These are phyloP conservation scores for Apiotrichum montevideense DNA, from an alignment of 1,284 basidiomycete genomes.

Conservation along the genomic window DNA sequence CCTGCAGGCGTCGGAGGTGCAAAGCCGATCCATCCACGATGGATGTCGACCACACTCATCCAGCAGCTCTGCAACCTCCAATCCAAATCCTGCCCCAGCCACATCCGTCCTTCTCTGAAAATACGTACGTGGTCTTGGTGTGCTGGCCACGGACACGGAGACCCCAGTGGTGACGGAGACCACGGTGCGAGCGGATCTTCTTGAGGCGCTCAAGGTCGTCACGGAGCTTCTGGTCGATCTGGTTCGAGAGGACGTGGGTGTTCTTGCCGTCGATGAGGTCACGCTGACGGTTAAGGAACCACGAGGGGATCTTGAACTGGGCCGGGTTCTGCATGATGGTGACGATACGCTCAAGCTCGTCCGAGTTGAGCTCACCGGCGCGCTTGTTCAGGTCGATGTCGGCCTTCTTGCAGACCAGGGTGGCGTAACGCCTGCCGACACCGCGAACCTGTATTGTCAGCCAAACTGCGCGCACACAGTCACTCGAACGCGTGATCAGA, in stretches of 20 bases:
- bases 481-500: too few relatives aligned
- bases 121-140: conserved; percentile 84
- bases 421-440: conserved; percentile 97
- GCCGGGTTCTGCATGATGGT: conserved; percentile 99
- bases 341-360: conserved; percentile 97
- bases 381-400: conserved; percentile 99
- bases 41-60: too few relatives aligned
- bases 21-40: too few relatives aligned
- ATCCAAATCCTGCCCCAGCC: background rate
- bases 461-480: too few relatives aligned
- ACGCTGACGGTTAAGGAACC: conserved; percentile 99
- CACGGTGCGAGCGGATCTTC: conserved; percentile 99
- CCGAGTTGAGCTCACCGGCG: conserved; percentile 89
- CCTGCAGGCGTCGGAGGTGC: too few relatives aligned
- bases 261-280: conserved; percentile 98
- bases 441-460: conserved; percentile 80
- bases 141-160: conserved; percentile 94
- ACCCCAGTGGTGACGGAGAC: conserved; percentile 96
- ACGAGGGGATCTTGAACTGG: conserved; percentile 97
- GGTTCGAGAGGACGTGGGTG: conserved; percentile 92
- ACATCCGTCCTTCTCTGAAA: background rate
- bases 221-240: conserved; percentile 96
- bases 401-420: conserved; percentile 99
- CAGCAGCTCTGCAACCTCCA: background rate
- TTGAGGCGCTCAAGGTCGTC: conserved; percentile 98